Conservation (phyloP, 2,329 filamentous ascomycete species). For the Neocucurbitaria cava region DNA sequence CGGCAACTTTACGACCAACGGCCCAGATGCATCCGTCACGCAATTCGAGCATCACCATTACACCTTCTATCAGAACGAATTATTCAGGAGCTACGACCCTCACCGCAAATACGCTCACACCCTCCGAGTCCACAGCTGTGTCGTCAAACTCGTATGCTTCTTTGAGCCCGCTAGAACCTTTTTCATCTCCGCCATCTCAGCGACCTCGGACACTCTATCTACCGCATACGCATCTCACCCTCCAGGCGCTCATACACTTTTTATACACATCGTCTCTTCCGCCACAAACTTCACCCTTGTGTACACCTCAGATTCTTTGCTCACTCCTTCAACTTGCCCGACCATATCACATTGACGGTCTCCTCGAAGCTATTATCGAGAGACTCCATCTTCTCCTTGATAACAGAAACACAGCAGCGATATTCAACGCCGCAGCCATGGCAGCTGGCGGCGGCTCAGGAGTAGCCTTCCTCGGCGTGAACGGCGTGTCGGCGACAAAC, state of each 20-base stretch:
- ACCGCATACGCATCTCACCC: constrained; percentile 87
- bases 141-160: constrained; percentile 51
- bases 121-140: constrained; percentile 48
- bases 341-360: constrained; percentile 90
- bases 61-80: constrained; percentile 65
- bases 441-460: constrained; percentile 90
- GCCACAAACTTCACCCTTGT: constrained; percentile 75
- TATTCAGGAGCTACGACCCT: constrained; percentile 54
- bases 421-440: constrained; percentile 99
- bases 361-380: constrained; percentile 91
- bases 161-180: constrained; percentile 61
- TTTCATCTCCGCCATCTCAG: constrained; percentile 63
- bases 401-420: constrained; percentile 90
- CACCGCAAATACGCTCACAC: constrained; percentile 46
- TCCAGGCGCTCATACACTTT: constrained; percentile 90
- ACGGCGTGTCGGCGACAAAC: constrained; percentile 34
- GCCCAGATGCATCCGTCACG: constrained; percentile 65
- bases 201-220: constrained; percentile 89
- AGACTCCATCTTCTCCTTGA: constrained; percentile 88
- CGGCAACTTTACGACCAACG: constrained; percentile 73
- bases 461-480: constrained; percentile 65
- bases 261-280: constrained; percentile 93
- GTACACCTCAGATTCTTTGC: constrained; percentile 94
- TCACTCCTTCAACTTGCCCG: constrained; percentile 91
- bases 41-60: constrained; percentile 87